These are phyloP conservation scores for Mychonastes homosphaera DNA, from an alignment of 139 green algal genomes.

Conservation along the genomic window DNA sequence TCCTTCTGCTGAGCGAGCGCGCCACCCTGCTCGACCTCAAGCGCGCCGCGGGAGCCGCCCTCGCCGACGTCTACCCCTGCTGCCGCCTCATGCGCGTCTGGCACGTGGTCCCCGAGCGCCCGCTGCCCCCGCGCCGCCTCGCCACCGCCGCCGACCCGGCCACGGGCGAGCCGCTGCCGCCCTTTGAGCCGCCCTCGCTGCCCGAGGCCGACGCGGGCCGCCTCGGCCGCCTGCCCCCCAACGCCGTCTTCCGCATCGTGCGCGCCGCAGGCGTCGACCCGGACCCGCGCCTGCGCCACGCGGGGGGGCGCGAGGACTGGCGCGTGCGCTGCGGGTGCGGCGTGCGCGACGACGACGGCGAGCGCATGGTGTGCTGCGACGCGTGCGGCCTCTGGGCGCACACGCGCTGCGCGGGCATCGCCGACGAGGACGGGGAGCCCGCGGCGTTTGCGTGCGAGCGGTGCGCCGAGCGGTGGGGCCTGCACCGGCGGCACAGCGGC, in stretches of 20 bases:
- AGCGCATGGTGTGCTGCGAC: constrained; percentile 93
- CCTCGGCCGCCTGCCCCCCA: too few relatives aligned
- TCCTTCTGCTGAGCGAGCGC: constrained; percentile 30
- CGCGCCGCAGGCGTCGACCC: neutral
- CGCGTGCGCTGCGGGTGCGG: constrained; percentile 70
- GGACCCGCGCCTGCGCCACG: constrained; percentile 28
- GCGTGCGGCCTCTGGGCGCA: constrained; percentile 79
- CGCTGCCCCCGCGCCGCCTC: neutral
- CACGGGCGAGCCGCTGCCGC: constrained; percentile 4
- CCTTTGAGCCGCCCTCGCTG: neutral
- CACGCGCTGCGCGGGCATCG: constrained; percentile 67
- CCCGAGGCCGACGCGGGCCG: too few relatives aligned
- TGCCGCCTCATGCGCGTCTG: constrained; percentile 26
- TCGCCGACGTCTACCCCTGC: constrained; percentile 60
- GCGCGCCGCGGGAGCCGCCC: constrained; percentile 22
- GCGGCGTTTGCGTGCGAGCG: constrained; percentile 36
- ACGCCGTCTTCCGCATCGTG: neutral
- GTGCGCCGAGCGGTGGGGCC: constrained; percentile 5
- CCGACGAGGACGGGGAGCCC: constrained; percentile 38
- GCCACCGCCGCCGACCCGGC: constrained; percentile 3
- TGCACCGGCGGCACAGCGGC: neutral
- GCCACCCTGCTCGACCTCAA: constrained; percentile 38
- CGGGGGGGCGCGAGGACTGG: constrained; percentile 81
- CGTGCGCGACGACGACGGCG: constrained; percentile 83
- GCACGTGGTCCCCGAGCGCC: constrained; percentile 15